Percentiles rank a stretch among this genome's conserved stretches.
phyloP scores from a whole-genome alignment of 441 rosid species.

The Euphorbia schlechtendalii region DNA sequence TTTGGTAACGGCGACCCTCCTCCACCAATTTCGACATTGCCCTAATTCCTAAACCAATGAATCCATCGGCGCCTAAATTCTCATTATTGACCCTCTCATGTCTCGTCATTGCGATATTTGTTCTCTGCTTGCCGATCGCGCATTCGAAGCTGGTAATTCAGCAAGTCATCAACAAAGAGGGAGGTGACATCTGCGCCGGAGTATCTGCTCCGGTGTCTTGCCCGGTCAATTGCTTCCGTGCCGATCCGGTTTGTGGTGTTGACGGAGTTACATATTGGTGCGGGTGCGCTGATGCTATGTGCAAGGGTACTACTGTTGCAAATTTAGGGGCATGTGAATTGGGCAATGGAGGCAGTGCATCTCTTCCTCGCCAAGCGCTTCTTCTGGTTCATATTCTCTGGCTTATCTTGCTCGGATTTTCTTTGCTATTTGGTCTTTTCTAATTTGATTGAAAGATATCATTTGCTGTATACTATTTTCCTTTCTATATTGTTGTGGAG shows the following conservation, averaged over 20 bases:
- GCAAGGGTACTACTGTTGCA: constrained; percentile 54
- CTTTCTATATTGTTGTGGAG: neutral
- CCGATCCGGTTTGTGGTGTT: constrained; percentile 77
- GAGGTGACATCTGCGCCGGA: constrained; percentile 29
- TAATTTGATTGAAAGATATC: constrained; percentile 19
- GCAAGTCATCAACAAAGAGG: constrained; percentile 27
- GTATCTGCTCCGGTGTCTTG: constrained; percentile 33
- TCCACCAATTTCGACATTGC: neutral
- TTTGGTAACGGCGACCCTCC: neutral
- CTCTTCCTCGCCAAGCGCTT: constrained; percentile 81
- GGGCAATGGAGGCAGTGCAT: constrained; percentile 50
- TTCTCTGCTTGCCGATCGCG: constrained; percentile 10
- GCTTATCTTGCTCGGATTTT: constrained; percentile 71
- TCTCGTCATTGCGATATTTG: neutral
- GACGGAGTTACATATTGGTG: constrained; percentile 86
- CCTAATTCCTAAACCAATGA: neutral
- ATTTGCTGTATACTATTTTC: neutral
- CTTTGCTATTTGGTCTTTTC: constrained; percentile 60
- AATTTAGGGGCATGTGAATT: constrained; percentile 65
- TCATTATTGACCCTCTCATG: neutral
- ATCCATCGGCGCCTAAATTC: constrained; percentile 4
- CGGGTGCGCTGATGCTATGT: constrained; percentile 70
- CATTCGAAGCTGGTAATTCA: constrained; percentile 21
- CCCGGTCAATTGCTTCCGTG: constrained; percentile 66
- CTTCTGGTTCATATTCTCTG: constrained; percentile 72